Percentiles rank a stretch among this genome's conserved stretches.
These are phyloP conservation scores for Mycena amicta DNA, from an alignment of 768 basidiomycete genomes.

Conservation along the genomic window DNA sequence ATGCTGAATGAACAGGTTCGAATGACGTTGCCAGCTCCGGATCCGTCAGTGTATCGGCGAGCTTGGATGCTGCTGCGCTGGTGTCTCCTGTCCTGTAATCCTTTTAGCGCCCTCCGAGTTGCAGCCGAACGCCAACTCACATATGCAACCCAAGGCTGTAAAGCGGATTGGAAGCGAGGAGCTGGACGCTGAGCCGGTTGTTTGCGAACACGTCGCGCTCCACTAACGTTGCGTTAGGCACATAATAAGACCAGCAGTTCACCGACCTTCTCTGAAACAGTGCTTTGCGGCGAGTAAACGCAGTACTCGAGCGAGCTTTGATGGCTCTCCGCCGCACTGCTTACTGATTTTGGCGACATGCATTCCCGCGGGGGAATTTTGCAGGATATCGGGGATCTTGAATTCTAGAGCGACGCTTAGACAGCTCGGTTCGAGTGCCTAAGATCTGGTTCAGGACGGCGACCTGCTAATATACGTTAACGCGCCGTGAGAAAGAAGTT, in stretches of 20 bases:
- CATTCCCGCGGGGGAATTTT: constrained; percentile 27
- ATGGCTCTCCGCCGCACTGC: constrained; percentile 22
- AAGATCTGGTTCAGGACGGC: not conserved
- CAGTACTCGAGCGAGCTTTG: constrained; percentile 31
- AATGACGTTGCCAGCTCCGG: constrained; percentile 19
- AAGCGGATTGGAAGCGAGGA: constrained; percentile 19
- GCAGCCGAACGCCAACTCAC: not conserved
- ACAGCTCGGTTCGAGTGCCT: constrained; percentile 21
- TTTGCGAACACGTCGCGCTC: constrained; percentile 28
- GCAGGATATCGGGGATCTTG: constrained; percentile 29
- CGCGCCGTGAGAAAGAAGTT: constrained; percentile 12
- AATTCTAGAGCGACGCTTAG: constrained; percentile 12
- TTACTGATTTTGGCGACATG: constrained; percentile 25
- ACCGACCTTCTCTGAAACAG: constrained; percentile 31
- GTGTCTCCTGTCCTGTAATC: constrained; percentile 15
- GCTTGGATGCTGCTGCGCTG: constrained; percentile 10
- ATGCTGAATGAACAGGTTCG: constrained; percentile 13
- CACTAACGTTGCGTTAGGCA: constrained; percentile 12
- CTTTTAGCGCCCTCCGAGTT: not conserved
- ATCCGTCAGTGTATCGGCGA: constrained; percentile 18
- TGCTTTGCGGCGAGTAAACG: constrained; percentile 30
- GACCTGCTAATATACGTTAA: not conserved
- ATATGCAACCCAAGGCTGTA: constrained; percentile 21
- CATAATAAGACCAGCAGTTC: not conserved
- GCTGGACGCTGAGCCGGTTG: constrained; percentile 27